Evolutionary conservation across 495 filamentous ascomycete species (phyloP).

Genomic region (Darksidea phi): DNA sequence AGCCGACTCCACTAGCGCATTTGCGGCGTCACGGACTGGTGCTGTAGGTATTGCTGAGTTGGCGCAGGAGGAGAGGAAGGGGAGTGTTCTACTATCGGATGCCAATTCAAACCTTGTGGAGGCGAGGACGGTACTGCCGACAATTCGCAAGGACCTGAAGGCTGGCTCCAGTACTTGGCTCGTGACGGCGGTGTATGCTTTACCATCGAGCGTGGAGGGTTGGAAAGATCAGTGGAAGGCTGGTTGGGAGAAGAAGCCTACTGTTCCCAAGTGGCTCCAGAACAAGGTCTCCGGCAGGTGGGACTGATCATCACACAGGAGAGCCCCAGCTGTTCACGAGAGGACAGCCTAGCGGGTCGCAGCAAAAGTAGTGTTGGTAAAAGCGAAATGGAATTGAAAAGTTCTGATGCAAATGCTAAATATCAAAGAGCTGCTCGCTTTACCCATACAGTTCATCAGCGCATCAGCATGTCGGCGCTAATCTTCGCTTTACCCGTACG

Average conservation of each 20-base stretch:
- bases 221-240: slow-evolving; percentile 33
- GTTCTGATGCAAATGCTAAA: background rate
- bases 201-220: slow-evolving; percentile 31
- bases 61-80: slow-evolving; percentile 47
- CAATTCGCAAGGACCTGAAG: slow-evolving; percentile 48
- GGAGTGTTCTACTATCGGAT: slow-evolving; percentile 67
- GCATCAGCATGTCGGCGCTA: too few species aligned
- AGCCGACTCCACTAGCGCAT: slow-evolving; percentile 51
- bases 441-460: too few species aligned
- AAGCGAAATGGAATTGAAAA: background rate
- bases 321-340: background rate
- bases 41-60: slow-evolving; percentile 70
- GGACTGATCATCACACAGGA: slow-evolving; percentile 12
- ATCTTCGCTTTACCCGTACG: too few species aligned
- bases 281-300: slow-evolving; percentile 29
- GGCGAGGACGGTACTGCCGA: slow-evolving; percentile 67
- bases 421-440: slow-evolving; percentile 2
- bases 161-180: slow-evolving; percentile 49
- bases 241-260: slow-evolving; percentile 36
- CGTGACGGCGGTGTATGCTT: slow-evolving; percentile 51
- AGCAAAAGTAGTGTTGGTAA: too few species aligned
- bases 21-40: slow-evolving; percentile 63
- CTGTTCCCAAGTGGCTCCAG: slow-evolving; percentile 27
- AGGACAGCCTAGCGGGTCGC: too few species aligned
- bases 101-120: slow-evolving; percentile 75